Percentiles rank a stretch among this genome's conserved stretches.
Evolutionary conservation across 1,139 yeast species (phyloP).

Genomic region (Kurtzmaniella quercitrusa): DNA sequence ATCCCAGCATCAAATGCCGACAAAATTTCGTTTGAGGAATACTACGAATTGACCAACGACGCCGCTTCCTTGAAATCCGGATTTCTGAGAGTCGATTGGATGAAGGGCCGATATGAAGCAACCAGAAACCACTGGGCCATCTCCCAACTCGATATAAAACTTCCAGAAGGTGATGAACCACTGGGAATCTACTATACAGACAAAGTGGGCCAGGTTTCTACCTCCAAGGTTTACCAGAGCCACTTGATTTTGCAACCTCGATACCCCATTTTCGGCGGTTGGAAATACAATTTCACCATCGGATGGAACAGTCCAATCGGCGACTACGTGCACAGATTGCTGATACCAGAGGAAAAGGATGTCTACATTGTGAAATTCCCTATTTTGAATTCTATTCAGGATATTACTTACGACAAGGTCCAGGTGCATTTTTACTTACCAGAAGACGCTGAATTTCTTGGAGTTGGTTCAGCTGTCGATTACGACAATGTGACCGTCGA

Average conservation of each 20-base stretch:
- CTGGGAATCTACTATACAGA: conserved; percentile 77
- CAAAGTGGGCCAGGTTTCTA: conserved; percentile 91
- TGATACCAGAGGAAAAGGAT: conserved; percentile 30
- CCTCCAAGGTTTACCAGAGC: conserved; percentile 50
- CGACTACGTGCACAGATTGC: conserved; percentile 44
- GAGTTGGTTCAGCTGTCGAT: conserved; percentile 55
- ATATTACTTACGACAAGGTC: conserved; percentile 62
- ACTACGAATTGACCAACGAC: conserved; percentile 71
- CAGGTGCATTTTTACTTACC: conserved; percentile 71
- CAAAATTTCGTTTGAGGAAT: conserved; percentile 64
- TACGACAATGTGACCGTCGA: conserved; percentile 31
- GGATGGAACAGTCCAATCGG: conserved; percentile 76
- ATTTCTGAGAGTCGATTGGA: conserved; percentile 76
- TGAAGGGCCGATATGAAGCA: conserved; percentile 47
- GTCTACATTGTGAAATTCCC: conserved; percentile 67
- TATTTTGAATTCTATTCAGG: conserved; percentile 66
- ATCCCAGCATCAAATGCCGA: conserved; percentile 39
- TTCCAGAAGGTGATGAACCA: conserved; percentile 37
- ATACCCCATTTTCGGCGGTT: conserved; percentile 90
- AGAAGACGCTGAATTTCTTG: conserved; percentile 71
- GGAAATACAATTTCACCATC: conserved; percentile 93
- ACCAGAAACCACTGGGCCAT: conserved; percentile 44
- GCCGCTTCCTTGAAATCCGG: conserved; percentile 70
- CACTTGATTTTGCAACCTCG: conserved; percentile 73
- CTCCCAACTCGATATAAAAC: conserved; percentile 34